phyloP scores from a whole-genome alignment of 352 stramenopile genomes.

The Phytophthora macrochlamydospora region DNA sequence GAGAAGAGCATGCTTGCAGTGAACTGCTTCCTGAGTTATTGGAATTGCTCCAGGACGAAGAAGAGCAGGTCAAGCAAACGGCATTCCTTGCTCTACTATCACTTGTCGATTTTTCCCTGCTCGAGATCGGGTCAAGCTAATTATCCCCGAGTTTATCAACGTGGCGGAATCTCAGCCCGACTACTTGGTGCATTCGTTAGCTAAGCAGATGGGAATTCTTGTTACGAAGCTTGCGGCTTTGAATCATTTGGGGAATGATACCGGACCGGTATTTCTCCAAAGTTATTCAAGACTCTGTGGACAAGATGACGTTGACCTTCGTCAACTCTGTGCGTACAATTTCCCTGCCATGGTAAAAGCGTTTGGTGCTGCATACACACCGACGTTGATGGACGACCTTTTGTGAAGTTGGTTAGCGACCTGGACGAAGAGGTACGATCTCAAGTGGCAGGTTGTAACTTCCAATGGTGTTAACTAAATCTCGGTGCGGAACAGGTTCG shows the following conservation, averaged over 20 bases:
- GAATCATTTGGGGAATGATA: conserved; percentile 63
- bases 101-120: conserved; percentile 75
- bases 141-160: conserved; percentile 71
- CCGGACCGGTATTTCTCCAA: conserved; percentile 55
- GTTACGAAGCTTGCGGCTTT: conserved; percentile 70
- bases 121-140: conserved; percentile 57
- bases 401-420: conserved; percentile 64
- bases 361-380: conserved; percentile 57
- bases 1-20: conserved; percentile 63
- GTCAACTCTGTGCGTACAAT: conserved; percentile 77
- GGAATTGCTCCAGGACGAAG: conserved; percentile 80
- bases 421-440: conserved; percentile 46
- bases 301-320: conserved; percentile 62
- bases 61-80: conserved; percentile 83
- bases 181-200: conserved; percentile 59
- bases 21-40: conserved; percentile 78
- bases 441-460: background rate
- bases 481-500: conserved; percentile 43
- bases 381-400: conserved; percentile 76
- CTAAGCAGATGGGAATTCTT: conserved; percentile 60
- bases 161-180: conserved; percentile 61
- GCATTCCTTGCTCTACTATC: conserved; percentile 78
- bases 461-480: background rate
- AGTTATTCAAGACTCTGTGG: conserved; percentile 65
- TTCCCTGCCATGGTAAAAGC: conserved; percentile 81